Evolutionary conservation across 495 filamentous ascomycete species (phyloP).

Genomic region (Hypoxylon lienhwacheense): DNA sequence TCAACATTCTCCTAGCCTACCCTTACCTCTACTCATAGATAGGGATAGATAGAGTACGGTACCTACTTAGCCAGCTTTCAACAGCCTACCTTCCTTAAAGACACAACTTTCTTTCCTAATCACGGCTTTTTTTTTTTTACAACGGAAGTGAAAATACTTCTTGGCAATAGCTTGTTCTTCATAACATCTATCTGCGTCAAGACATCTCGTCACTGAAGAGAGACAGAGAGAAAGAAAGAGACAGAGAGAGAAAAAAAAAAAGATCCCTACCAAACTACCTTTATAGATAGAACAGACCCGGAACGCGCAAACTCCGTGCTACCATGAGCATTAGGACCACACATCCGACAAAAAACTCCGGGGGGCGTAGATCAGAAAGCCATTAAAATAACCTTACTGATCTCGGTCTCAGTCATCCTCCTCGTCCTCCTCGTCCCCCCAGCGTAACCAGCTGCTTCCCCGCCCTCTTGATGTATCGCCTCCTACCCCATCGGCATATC

Average conservation of each 20-base stretch:
- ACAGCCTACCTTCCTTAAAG: constrained; percentile 13
- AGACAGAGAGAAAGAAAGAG: no score
- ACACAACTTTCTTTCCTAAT: constrained; percentile 6
- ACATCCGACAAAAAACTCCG: constrained; percentile 11
- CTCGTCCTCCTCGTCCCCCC: constrained; percentile 37
- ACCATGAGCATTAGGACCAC: constrained; percentile 19
- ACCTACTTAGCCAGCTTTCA: constrained; percentile 29
- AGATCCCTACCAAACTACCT: no score
- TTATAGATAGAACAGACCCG: constrained; percentile 22
- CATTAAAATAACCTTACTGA: no score
- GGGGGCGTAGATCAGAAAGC: no score
- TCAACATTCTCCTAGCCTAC: constrained; percentile 29
- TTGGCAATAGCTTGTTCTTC: constrained; percentile 1
- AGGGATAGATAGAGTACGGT: no score
- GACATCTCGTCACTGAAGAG: no score
- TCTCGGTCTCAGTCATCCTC: constrained; percentile 23
- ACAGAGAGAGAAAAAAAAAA: no score
- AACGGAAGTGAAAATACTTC: constrained; percentile 5
- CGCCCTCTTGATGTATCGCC: constrained; percentile 37
- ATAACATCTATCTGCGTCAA: constrained; percentile 19
- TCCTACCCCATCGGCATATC: constrained; percentile 60
- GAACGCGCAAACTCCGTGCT: constrained; percentile 37
- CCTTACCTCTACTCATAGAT: no score
- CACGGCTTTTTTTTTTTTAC: no score
- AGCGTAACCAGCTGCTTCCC: constrained; percentile 34